Evolutionary conservation across 148 eudicot species (phyloP).

Genomic region (Chenopodium suecicum): DNA sequence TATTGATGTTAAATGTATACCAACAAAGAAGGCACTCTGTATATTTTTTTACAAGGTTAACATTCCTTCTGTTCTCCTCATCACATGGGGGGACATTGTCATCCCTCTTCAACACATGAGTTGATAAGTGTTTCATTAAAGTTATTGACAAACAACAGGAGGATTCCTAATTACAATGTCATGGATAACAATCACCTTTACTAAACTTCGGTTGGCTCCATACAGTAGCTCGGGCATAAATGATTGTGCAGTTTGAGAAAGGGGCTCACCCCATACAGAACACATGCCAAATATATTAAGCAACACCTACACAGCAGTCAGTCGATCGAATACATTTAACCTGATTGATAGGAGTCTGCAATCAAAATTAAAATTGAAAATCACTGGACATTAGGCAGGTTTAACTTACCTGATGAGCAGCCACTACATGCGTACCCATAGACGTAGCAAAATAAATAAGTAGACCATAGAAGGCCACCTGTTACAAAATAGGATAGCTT

Average conservation of each 20-base stretch:
- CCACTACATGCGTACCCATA: conserved; percentile 79
- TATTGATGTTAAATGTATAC: neutral
- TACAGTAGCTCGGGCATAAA: conserved; percentile 93
- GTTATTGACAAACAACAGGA: neutral
- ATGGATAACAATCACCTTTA: conserved; percentile 46
- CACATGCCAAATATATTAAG: conserved; percentile 64
- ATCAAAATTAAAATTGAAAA: neutral
- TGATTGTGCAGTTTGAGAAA: conserved; percentile 96
- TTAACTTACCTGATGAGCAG: conserved; percentile 88
- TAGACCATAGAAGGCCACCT: conserved; percentile 78
- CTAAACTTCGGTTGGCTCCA: conserved; percentile 63
- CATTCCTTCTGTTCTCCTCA: neutral
- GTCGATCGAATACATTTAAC: conserved; percentile 1
- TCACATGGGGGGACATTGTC: neutral
- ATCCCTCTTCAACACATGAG: neutral
- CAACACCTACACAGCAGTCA: conserved; percentile 56
- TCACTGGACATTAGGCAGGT: neutral
- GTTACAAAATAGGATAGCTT: conserved; percentile 7
- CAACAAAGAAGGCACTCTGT: neutral
- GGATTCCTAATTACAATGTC: neutral
- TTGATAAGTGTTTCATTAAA: no score
- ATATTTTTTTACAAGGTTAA: neutral
- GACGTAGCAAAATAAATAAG: conserved; percentile 84
- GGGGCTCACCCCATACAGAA: conserved; percentile 92
- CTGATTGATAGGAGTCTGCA: neutral